Base-by-base conservation (phyloP, 1,284 basidiomycete genomes). In the Garcileccinum viscosum region DNA sequence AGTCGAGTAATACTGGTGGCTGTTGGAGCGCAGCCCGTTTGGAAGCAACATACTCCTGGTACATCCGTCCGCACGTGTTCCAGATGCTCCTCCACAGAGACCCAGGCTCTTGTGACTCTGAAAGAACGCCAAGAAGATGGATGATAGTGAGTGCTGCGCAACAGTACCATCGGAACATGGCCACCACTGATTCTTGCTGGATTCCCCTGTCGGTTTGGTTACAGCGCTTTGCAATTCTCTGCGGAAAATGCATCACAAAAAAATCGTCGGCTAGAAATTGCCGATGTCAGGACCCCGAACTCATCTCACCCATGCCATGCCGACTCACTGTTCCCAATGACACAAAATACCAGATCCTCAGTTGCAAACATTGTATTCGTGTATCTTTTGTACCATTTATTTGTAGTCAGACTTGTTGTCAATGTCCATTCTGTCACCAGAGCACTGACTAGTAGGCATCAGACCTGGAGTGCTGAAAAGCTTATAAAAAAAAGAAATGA, bases 341-440 rank as follows among this genome's bases (percentile, higher is more conserved):
- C 47, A 35, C 44, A 33, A 68, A 68, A 67, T 14, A 17, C 19
- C n/a, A 67, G 2, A 68, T 68, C 12, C 59, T 30, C 1, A 2
- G 7, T 4, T 0, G 6, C 15, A 2, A 11, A 67, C 42, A 9
- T 62, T n/a, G 2, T 37, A 14, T 4, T 27, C 35, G 1, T 64
- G 17, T 5, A 76, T 66, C 15, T 74, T 68, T 5, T 64, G 63
- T 4, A 67, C 70, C 63, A 77, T 66, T 11, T 72, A 69, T 17
- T 69, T 30, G 56, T 71, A 75, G 61, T 77, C 50, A 0, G 24
- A 58, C 15, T 66, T 12, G 24, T 69, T 67, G 19, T 77, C 64
- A 15, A 76, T 38, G 24, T 67, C 69, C 38, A 70, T 70, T 5
- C 32, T 64, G 50, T 70, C 8, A 14, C 19, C 62, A 6, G 17